Base-by-base conservation (phyloP, 1,139 yeast species). In the Saccharomycopsis crataegensis region DNA sequence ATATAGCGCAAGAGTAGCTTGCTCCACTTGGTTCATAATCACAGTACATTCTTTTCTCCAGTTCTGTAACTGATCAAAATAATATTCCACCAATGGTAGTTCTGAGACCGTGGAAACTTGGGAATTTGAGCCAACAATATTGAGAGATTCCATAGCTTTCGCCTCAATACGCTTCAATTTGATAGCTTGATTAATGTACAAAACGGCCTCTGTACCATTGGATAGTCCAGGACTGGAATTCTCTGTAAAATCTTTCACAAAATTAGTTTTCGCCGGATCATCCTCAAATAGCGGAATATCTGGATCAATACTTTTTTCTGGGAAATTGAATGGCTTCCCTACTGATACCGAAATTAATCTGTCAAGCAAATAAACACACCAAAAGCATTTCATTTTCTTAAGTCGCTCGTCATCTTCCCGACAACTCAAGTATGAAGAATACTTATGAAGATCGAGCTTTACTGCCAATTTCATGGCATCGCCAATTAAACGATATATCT, bases 291-390 rank as follows among this genome's bases (percentile, higher is more conserved):
- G 61, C 0, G 84, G 84, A 38, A 79, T 60, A 53, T 74, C 69
- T 1, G 62, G 49, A 56, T 73, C 77, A 44, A 79, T 73, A 40
- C 73, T 71, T 1, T 70, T 62, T 61, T 80, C 84, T 22, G 68
- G 65, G 16, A 80, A 62, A 1, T 74, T 66, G 59, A 76, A 78
- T 1, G 78, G 78, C 60, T 76, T 76, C 12, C 83, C 80, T 16
- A 80, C 78, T 1, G 83, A 78, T 34, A 79, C 73, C 38, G 80
- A 74, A 50, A 79, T 76, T 66, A 80, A 71, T 59, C 83, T 72
- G 60, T 80, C 86, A 43, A 79, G 60, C 28, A 76, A 61, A 61
- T 79, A 80, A 14, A 76, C 74, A 59, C 81, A 77, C 86, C 86
- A 80, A 67, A 81, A 80, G 16, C 78, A 65, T 57, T 83, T 71